phyloP scores from a whole-genome alignment of 1,284 basidiomycete genomes.

The Inonotus hispidus region DNA sequence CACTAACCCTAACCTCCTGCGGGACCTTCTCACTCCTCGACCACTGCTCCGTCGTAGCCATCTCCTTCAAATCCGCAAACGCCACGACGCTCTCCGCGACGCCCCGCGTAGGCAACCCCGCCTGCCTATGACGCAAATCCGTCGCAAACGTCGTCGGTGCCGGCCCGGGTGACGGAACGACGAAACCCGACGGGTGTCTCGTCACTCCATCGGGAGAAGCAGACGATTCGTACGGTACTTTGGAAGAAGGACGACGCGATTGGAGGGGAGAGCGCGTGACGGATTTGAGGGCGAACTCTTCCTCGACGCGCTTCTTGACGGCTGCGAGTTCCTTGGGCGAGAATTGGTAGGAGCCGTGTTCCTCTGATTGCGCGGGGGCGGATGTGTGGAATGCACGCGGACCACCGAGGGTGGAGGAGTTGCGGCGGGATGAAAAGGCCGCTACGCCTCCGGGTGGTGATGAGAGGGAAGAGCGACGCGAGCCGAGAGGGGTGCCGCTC shows the following conservation, averaged over 20 bases:
- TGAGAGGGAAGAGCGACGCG: slow-evolving; percentile 2
- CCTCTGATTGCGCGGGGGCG: neutral
- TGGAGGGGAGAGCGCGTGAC: slow-evolving; percentile 1
- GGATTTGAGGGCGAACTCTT: slow-evolving; percentile 13
- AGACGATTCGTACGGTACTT: slow-evolving; percentile 6
- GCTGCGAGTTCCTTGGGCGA: slow-evolving; percentile 9
- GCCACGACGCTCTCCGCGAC: slow-evolving; percentile 10
- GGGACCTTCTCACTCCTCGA: slow-evolving; percentile 9
- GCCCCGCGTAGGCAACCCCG: neutral
- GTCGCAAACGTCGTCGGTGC: neutral
- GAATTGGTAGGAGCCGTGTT: slow-evolving; percentile 10
- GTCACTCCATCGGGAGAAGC: neutral
- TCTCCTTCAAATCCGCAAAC: slow-evolving; percentile 13
- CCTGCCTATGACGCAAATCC: neutral
- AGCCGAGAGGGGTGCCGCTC: neutral
- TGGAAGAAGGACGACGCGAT: neutral
- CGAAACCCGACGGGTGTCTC: slow-evolving; percentile 12
- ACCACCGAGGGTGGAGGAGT: neutral
- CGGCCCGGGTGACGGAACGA: slow-evolving; percentile 8
- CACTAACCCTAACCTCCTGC: slow-evolving; percentile 26
- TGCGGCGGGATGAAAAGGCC: neutral
- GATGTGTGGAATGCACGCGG: slow-evolving; percentile 8
- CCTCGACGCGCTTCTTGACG: slow-evolving; percentile 13
- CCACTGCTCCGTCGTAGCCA: slow-evolving; percentile 6
- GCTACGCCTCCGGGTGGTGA: neutral